These are phyloP conservation scores for Purpureocillium takamizusanense DNA, from an alignment of 2,329 filamentous ascomycete genomes.

Conservation along the genomic window DNA sequence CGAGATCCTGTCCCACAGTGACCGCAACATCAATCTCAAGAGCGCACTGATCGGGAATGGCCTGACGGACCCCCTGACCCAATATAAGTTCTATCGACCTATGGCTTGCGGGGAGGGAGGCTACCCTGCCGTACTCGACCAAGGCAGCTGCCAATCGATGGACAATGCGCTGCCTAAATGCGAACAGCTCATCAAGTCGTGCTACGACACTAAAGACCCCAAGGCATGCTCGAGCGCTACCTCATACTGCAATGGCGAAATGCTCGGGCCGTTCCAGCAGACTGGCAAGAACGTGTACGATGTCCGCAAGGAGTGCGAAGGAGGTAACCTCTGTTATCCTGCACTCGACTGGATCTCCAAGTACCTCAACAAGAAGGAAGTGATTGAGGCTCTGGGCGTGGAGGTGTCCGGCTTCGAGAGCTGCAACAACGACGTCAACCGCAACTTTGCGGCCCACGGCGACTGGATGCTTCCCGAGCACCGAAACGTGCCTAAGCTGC, in stretches of 20 bases:
- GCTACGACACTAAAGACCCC: slow-evolving; percentile 83
- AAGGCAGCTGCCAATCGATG: slow-evolving; percentile 74
- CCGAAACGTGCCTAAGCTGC: slow-evolving; percentile 71
- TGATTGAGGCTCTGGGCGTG: slow-evolving; percentile 78
- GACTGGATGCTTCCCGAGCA: slow-evolving; percentile 99
- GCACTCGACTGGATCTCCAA: slow-evolving; percentile 78
- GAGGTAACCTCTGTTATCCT: slow-evolving; percentile 77
- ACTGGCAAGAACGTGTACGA: slow-evolving; percentile 93
- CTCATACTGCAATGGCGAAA: neutral
- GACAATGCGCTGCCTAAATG: slow-evolving; percentile 84
- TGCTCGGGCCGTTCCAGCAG: slow-evolving; percentile 86
- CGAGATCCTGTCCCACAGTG: slow-evolving; percentile 86
- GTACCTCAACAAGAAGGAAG: slow-evolving; percentile 75
- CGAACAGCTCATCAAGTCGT: slow-evolving; percentile 74
- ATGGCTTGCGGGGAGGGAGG: slow-evolving; percentile 97
- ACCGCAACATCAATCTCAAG: slow-evolving; percentile 95
- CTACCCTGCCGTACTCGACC: slow-evolving; percentile 75
- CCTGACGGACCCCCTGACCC: slow-evolving; percentile 82
- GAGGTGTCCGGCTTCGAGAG: slow-evolving; percentile 83
- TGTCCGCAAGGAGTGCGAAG: slow-evolving; percentile 80
- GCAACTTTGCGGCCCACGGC: slow-evolving; percentile 91
- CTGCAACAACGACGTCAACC: slow-evolving; percentile 97
- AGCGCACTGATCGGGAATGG: slow-evolving; percentile 92
- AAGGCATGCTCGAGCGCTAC: slow-evolving; percentile 88
- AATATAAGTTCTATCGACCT: slow-evolving; percentile 89